Evolutionary conservation across 805 yeast genomes (phyloP).

Genomic region (Yamadazyma laniorum): DNA sequence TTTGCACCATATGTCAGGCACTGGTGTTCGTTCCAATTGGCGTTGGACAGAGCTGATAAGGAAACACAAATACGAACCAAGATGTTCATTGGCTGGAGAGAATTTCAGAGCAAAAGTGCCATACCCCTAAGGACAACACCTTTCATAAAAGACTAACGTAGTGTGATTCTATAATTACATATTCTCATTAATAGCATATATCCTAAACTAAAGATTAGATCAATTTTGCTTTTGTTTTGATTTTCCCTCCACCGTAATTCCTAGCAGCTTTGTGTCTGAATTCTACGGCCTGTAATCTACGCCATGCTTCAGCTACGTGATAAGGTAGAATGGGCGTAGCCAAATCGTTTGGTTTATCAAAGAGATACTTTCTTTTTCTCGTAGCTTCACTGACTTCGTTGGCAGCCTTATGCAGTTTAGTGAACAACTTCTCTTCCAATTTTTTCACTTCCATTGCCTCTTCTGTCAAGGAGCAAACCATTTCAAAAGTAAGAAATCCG

Average conservation of each 20-base stretch:
- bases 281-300: slow-evolving; percentile 61
- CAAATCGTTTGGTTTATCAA: slow-evolving; percentile 86
- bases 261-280: slow-evolving; percentile 62
- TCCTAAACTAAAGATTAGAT: slow-evolving; percentile 27
- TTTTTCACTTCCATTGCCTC: slow-evolving; percentile 80
- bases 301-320: slow-evolving; percentile 88
- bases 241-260: slow-evolving; percentile 69
- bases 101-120: slow-evolving; percentile 23
- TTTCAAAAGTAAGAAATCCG: slow-evolving; percentile 94
- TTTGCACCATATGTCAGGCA: slow-evolving; percentile 30
- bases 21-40: slow-evolving; percentile 34
- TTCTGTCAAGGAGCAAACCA: slow-evolving; percentile 92
- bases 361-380: slow-evolving; percentile 52
- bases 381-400: slow-evolving; percentile 7
- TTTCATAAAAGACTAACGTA: slow-evolving; percentile 1
- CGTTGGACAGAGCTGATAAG: slow-evolving; percentile 15
- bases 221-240: slow-evolving; percentile 51
- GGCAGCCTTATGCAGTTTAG: slow-evolving; percentile 27
- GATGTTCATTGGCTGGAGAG: slow-evolving; percentile 32
- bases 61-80: slow-evolving; percentile 22
- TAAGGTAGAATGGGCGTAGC: slow-evolving; percentile 73
- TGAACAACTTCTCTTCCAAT: slow-evolving; percentile 54
- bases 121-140: slow-evolving; percentile 6
- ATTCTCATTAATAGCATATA: not conserved
- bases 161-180: not conserved